Percentiles rank a stretch among this genome's conserved stretches.
These are phyloP conservation scores for Sanghuangporus weigelae DNA, from an alignment of 1,284 basidiomycete species.

Conservation along the genomic window DNA sequence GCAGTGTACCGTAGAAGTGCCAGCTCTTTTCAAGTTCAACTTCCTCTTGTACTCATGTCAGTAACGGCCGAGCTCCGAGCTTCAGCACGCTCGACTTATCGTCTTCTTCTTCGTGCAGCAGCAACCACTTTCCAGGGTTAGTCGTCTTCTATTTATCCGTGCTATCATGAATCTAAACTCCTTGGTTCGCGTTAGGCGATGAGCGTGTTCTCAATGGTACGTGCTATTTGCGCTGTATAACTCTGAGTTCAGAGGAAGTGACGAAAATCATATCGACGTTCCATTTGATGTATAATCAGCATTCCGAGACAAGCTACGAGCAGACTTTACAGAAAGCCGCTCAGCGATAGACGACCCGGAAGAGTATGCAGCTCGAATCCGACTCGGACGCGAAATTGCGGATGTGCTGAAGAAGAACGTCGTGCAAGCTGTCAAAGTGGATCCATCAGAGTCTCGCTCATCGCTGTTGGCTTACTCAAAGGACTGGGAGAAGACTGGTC, in stretches of 20 bases:
- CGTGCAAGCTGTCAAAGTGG: conserved; percentile 56
- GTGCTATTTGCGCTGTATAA: not conserved
- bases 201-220: conserved; percentile 46
- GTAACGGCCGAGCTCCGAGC: conserved; percentile 26
- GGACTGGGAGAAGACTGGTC: not conserved
- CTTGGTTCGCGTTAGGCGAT: conserved; percentile 41
- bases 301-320: conserved; percentile 65
- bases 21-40: no score
- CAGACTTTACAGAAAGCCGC: conserved; percentile 37
- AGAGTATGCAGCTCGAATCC: conserved; percentile 47
- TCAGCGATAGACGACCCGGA: conserved; percentile 36
- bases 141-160: conserved; percentile 2
- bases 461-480: no score
- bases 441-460: conserved; percentile 9
- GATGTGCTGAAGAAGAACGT: conserved; percentile 64
- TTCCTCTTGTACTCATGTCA: conserved; percentile 4
- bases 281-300: conserved; percentile 35
- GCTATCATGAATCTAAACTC: not conserved
- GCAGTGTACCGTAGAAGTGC: no score
- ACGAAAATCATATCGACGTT: not conserved
- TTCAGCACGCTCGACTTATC: conserved; percentile 66
- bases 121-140: conserved; percentile 59
- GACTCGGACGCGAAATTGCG: conserved; percentile 59
- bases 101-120: conserved; percentile 60
- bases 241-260: not conserved